Evolutionary conservation across 345 rosid species (phyloP), one percentile per base, ranked within the genome.

Genomic region (Mangifera indica): DNA sequence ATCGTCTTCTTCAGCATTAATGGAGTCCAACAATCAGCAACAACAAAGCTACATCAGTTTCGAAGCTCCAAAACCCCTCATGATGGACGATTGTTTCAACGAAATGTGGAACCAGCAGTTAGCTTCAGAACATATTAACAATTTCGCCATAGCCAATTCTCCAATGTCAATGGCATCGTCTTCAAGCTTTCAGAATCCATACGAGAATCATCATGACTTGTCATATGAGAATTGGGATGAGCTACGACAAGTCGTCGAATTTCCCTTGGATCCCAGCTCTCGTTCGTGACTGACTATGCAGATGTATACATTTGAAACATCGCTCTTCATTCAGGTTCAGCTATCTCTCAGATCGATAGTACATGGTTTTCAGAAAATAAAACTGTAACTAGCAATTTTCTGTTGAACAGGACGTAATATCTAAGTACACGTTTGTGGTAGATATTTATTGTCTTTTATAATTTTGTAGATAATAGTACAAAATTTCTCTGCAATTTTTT

Each of bases 201-300:
- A 15, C 9, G 69, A 42, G 51, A 46, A 65, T 25, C 63, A 76
- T 60, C 76, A 83, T 52, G 62, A 84, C 22, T 68, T 78, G 22
- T 45, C 66, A 0, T 66, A 79, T 67, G 90, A 75, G 34, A 87
- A 80, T 29, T 92, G 92, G 92, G 98, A 92, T 75, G 98, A 88
- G 77, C 91, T 92, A 55, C 76, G 87, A 63, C 78, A 92, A 15
- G 90, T 86, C 21, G 93, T 90, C 3, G 94, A 84, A 20, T 86
- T 78, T 70, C 89, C 91, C 67, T 69, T 85, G 14, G 82, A 80
- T 75, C 86, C 88, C 8, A 37, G 1, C 13, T 78, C 84, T 63
- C 72, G 53, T 37, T 32, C 67, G 76, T 81, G 67, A 74, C 75
- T 75, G 74, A 14, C 22, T 46, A 3, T 42, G 24, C 7, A 25